Evolutionary conservation across 2,329 filamentous ascomycete genomes (phyloP), one percentile per base, ranked within the genome.

Genomic region (Rhexocercosporidium sp.): DNA sequence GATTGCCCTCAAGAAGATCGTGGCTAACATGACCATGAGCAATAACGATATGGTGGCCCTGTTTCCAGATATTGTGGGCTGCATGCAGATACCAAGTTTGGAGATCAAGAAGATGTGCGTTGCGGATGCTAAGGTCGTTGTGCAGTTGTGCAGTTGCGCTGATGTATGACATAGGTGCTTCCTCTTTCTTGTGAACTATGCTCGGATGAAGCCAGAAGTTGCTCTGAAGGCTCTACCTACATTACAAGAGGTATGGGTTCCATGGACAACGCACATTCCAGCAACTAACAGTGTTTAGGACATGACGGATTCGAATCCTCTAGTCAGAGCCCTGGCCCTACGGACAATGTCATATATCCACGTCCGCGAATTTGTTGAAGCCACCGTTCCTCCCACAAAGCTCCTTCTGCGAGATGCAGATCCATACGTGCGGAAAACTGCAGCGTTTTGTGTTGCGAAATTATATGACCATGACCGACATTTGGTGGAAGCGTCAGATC

Each of bases 11-110:
- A 99, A 99, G 87, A 97, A 97, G 86, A 98, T 99, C 74, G 96
- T 99, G 75, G 96, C 96, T 79, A 99, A 99, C 79, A 99, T 99
- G 96, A 99, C 96, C 72, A 99, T 99, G 96, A 98, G 95, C 87
- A 99, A 99, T 82, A 99, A 98, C 78, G 96, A 99, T 80, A 99
- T 99, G 96, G 92, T 98, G 64, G 94, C 93, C 46, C 84, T 99
- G 62, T 99, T 99, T 75, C 94, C 95, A 20, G 96, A 99, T 78
- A 92, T 99, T 68, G 92, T 99, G 74, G 90, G 85, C 70, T 98
- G 95, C 84, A 99, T 99, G 96, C 89, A 92, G 74, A 92, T 99
- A 70, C 91, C 90, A 62, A 97, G 92, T 75, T 83, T 99, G 79
- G 96, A 99, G 81, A 97, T 99, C 82, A 99, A 99, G 87, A 99